Evolutionary conservation across 2,329 filamentous ascomycete species (phyloP), one percentile per base, ranked within the genome.

Genomic region (Venturiaceae sp.): DNA sequence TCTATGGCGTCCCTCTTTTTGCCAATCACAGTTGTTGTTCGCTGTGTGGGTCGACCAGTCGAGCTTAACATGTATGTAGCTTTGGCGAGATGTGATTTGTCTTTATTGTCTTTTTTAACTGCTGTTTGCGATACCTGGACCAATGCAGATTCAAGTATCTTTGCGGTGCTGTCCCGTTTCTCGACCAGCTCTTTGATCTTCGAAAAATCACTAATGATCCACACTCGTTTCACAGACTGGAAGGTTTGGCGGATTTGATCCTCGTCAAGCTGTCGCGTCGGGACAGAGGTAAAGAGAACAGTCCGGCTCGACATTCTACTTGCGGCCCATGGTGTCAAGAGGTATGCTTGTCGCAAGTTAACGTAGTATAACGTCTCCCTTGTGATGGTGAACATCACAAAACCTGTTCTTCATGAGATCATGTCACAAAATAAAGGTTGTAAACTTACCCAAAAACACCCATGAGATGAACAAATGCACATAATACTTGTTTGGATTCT

Each of bases 1-100:
- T 92, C 84, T 69, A 99, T 95, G 0, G 90, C 91, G 72, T 97
- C 91, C n/a, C 94, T 87, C 70, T 94, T 92, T 64, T 87, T 82
- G 62, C 90, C 87, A 62, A 91, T 79, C 33, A 95, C 71, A 5
- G 80, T 78, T 65, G 86, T 87, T 55, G 84, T 75, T 36, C 83
- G 83, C 66, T 95, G 90, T 1, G 85, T 83, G 1, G 90, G 90
- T 36, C 90, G 81, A 64, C 89, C 28, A 23, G 30, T 52, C 6
- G 30, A 37, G 14, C 84, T 83, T 16, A 88, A 88, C 36, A 90
- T 75, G 21, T 81, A 84, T 58, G 85, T 88, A 33, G 86, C 83
- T 69, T 90, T 44, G 3, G 32, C 36, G 36, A 33, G 9, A 33
- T 44, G 16, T 30, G 39, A 39, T 19, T 82, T 69, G 0, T 79